These are phyloP conservation scores for Arachis monticola DNA, from an alignment of 331 rosid genomes.

Conservation along the genomic window DNA sequence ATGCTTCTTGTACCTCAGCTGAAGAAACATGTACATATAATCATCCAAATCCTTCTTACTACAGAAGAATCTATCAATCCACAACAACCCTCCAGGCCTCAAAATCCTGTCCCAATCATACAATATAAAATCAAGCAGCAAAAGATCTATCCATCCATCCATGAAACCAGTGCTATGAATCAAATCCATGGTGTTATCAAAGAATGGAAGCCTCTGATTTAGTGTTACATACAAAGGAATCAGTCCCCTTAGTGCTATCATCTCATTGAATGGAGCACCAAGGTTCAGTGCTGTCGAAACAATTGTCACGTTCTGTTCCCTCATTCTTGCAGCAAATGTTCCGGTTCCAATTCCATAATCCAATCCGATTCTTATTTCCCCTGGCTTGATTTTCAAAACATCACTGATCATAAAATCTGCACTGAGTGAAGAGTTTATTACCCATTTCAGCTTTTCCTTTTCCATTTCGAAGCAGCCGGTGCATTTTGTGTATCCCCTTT, in stretches of 20 bases:
- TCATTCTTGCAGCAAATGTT: constrained; percentile 94
- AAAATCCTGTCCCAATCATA: constrained; percentile 92
- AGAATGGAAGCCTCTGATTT: constrained; percentile 81
- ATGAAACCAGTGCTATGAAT: constrained; percentile 77
- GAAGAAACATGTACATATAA: constrained; percentile 93
- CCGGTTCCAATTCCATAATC: constrained; percentile 82
- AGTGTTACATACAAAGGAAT: constrained; percentile 74
- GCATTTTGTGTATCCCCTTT: constrained; percentile 75
- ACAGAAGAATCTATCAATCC: constrained; percentile 87
- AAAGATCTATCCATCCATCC: constrained; percentile 91
- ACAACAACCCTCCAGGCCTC: constrained; percentile 80
- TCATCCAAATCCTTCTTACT: constrained; percentile 73
- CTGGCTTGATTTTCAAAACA: constrained; percentile 53
- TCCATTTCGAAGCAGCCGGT: constrained; percentile 88
- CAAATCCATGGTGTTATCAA: constrained; percentile 91
- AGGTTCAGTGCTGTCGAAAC: constrained; percentile 80
- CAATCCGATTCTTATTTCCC: constrained; percentile 82
- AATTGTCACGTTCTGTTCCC: constrained; percentile 75
- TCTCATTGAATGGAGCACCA: constrained; percentile 92
- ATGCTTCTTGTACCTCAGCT: constrained; percentile 87
- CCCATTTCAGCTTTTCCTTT: constrained; percentile 88
- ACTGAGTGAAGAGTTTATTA: constrained; percentile 53
- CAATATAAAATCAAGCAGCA: constrained; percentile 73
- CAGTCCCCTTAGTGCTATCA: constrained; percentile 86
- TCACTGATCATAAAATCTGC: constrained; percentile 62